Evolutionary conservation across 352 stramenopile species (phyloP).

Genomic region (Globisporangium nagaii): DNA sequence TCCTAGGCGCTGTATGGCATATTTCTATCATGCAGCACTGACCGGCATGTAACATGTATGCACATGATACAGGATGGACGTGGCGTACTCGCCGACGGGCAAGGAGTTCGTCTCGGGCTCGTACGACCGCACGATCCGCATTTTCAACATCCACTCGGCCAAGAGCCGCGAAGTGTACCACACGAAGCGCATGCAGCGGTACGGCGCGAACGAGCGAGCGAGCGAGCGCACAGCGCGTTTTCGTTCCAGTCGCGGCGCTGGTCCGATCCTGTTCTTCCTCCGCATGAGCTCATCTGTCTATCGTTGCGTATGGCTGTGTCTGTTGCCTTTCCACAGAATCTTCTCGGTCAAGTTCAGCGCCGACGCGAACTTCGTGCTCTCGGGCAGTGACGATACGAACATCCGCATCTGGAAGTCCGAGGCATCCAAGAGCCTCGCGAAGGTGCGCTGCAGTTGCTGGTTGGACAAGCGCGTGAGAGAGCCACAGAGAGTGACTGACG

Average conservation of each 20-base stretch:
- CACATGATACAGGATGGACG: slow-evolving; percentile 80
- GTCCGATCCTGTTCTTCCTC: slow-evolving; percentile 2
- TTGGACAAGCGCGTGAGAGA: not conserved
- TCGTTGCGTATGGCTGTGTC: not conserved
- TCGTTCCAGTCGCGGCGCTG: not conserved
- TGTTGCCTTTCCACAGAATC: slow-evolving; percentile 27
- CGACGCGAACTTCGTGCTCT: slow-evolving; percentile 95
- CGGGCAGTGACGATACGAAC: slow-evolving; percentile 98
- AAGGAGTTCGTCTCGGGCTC: slow-evolving; percentile 97
- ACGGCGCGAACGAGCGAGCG: too few species aligned
- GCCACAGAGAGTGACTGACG: not conserved
- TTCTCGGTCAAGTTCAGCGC: slow-evolving; percentile 86
- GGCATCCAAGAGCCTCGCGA: slow-evolving; percentile 92
- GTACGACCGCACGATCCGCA: slow-evolving; percentile 98
- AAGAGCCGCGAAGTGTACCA: slow-evolving; percentile 95
- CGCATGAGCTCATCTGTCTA: not conserved
- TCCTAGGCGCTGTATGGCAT: not conserved
- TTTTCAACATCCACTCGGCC: slow-evolving; percentile 90
- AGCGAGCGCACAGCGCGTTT: too few species aligned
- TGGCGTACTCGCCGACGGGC: slow-evolving; percentile 96
- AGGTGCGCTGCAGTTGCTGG: slow-evolving; percentile 36
- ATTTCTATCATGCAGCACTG: not conserved
- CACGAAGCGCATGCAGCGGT: slow-evolving; percentile 98
- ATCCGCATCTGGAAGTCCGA: slow-evolving; percentile 98
- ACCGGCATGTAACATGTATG: not conserved